These are phyloP conservation scores for Lodderomyces theae DNA, from an alignment of 1,139 yeast species.

Conservation along the genomic window DNA sequence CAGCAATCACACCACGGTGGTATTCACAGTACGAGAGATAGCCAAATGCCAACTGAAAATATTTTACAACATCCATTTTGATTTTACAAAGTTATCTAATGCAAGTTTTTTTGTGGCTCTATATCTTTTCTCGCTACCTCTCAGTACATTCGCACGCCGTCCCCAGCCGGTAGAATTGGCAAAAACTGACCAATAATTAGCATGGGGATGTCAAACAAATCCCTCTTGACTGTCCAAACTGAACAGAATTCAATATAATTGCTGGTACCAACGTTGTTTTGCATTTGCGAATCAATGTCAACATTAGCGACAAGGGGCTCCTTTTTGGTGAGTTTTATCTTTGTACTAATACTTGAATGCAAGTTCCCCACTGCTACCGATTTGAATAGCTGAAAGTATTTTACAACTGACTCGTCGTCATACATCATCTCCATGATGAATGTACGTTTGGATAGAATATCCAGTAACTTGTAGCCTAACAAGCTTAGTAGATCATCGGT, in stretches of 20 bases:
- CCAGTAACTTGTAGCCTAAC: slow-evolving; percentile 52
- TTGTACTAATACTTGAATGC: slow-evolving; percentile 29
- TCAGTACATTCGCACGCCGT: slow-evolving; percentile 34
- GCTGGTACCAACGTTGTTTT: slow-evolving; percentile 12
- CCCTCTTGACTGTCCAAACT: slow-evolving; percentile 73
- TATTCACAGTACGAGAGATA: too few species aligned
- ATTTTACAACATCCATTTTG: too few species aligned
- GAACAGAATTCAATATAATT: slow-evolving; percentile 51
- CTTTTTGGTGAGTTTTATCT: slow-evolving; percentile 12
- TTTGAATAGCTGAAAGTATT: slow-evolving; percentile 44
- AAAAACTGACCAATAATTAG: slow-evolving; percentile 45
- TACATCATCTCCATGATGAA: slow-evolving; percentile 50
- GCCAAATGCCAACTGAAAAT: too few species aligned
- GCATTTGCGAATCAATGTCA: slow-evolving; percentile 1
- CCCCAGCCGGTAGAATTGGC: slow-evolving; percentile 47
- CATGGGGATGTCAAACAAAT: slow-evolving; percentile 84
- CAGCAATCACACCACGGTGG: too few species aligned
- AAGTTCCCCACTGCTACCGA: slow-evolving; percentile 51
- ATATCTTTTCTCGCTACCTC: neutral
- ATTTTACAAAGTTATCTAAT: slow-evolving; percentile 1
- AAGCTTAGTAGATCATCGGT: slow-evolving; percentile 65
- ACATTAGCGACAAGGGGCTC: neutral
- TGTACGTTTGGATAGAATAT: slow-evolving; percentile 51
- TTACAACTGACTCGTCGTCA: slow-evolving; percentile 46
- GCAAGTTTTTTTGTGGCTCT: neutral